Base-by-base conservation (phyloP, 768 basidiomycete genomes). In the Hericium rajendrae region DNA sequence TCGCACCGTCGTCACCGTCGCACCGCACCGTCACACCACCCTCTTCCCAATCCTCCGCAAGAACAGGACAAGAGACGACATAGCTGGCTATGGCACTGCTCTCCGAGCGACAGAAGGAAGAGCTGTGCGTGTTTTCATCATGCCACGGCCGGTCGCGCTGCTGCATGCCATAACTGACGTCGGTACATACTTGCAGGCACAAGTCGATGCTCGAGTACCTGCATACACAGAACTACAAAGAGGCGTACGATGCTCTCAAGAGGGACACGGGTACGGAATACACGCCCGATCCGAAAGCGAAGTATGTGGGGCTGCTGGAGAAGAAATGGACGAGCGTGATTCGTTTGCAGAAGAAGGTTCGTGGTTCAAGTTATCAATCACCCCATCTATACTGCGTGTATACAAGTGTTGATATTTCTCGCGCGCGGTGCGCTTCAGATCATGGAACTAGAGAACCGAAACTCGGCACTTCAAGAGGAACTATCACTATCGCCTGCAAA, bases 381-480 rank as follows among this genome's bases (percentile, higher is more conserved):
- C 15, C n/a, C 28, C 46, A 39, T 48, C 18, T 13, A 40, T 28
- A 9, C 12, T 37, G 16, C 39, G 20, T 18, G 12, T 63, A 32
- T 8, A 32, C 9, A 32, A 32, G 32, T 9, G 32, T 10, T 32
- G 26, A 26, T 10, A 32, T 32, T 32, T 32, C 32, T 0, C 8
- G 32, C 32, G 32, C 32, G 32, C 32, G 32, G 32, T 32, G 32
- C 32, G 32, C 32, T 32, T 2, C 32, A 84, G 83, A 83, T 85
- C 56, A 76, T 84, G 75, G 83, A 84, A 59, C 71, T 85, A 24
- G 83, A 84, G 68, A 67, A 75, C 49, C 22, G 22, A 37, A 37
- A 26, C 49, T 24, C 49, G 24, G 22, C 49, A 26, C 49, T 51
- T 10, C 49, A 51, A 26, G 49, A 26, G 26, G 49, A 51, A 37